Base-by-base conservation (phyloP, 805 yeast species). In the Diddensiella caesifluorescens region DNA sequence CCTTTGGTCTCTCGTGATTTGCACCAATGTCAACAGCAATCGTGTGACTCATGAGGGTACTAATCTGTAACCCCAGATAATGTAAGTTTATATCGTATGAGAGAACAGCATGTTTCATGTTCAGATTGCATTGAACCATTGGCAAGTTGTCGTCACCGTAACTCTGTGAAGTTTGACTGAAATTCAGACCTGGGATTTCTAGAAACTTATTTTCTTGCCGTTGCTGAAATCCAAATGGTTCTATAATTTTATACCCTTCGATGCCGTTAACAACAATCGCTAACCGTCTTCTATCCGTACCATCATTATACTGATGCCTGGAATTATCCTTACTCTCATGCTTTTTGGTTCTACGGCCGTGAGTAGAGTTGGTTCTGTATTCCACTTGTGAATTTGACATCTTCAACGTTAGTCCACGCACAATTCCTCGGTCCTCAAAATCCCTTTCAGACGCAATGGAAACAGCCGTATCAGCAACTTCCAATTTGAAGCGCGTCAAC, bases 1-100 rank as follows among this genome's bases (percentile, higher is more conserved):
- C 7, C 32, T 29, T 29, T 6, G 12, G 32, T 19, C 16, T 29
- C 2, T 23, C 23, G 15, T 21, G 26, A n/a, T 12, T 22, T 25
- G 25, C 39, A 19, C 9, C 7, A 7, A 7, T 7, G 32, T 49
- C 52, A 4, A 45, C 33, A 1, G 49, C 55, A 5, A 66, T 27
- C 6, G 72, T 69, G 49, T 71, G 71, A 38, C 67, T 64, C 16
- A 76, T 47, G 3, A 76, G 59, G 48, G 69, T 72, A 5, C 68
- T 42, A 2, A 73, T 61, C 0, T 80, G 73, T 3, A 72, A 53
- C 0, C 69, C 52, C 16, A 74, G 58, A 52, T 75, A 77, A 36
- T 70, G 69, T 3, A 69, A 62, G 45, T 68, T 67, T 22, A 49
- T 25, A 31, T 62, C 60, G 44, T 56, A 59, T 22, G 47, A 45